Evolutionary conservation across 257 asterid genomes (phyloP), one percentile per base, ranked within the genome.

Genomic region (Solanum etuberosum): DNA sequence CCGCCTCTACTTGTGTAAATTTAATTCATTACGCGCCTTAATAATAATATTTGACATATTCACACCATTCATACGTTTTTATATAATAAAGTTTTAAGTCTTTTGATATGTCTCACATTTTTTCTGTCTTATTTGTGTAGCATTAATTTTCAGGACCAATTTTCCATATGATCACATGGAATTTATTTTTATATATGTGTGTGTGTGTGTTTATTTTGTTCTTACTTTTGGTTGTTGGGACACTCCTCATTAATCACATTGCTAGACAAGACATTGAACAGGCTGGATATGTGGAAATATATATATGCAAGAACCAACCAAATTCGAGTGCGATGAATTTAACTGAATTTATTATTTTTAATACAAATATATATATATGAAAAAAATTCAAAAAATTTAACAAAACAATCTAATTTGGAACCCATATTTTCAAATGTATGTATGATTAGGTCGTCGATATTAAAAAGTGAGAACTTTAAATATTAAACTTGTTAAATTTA

Each of bases 21-120:
- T 63, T 63, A 63, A 25, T 78, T 46, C 92, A 96, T 89, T 89
- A 31, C 4, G 10, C 20, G 9, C 20, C 20, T 65, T 65, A 65
- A 65, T 65, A 12, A 20, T 67, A 67, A 67, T 67, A 27, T 29
- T 63, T 63, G 32, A 29, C 6, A 74, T 74, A 38, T 23, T 40
- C 13, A 38, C 21, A 3, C 23, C 51, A 11, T 5, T 74, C 82
- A 74, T 37, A n/a, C 4, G 9, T 11, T 21, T 9, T n/a, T 72
- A 63, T 63, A 11, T 25, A 6, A 34, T 73, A 73, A 35, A 21
- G 18, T 21, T 43, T 43, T 43, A 43, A 10, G 29, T 21, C 7
- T n/a, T 59, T 59, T 59, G 21, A 59, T 35, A 18, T 20, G 21
- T 21, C 29, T 73, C 32, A 21, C 82, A 9, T 35, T 73, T 31